Base-by-base conservation (phyloP, 768 basidiomycete species). In the Suillus fuscotomentosus region DNA sequence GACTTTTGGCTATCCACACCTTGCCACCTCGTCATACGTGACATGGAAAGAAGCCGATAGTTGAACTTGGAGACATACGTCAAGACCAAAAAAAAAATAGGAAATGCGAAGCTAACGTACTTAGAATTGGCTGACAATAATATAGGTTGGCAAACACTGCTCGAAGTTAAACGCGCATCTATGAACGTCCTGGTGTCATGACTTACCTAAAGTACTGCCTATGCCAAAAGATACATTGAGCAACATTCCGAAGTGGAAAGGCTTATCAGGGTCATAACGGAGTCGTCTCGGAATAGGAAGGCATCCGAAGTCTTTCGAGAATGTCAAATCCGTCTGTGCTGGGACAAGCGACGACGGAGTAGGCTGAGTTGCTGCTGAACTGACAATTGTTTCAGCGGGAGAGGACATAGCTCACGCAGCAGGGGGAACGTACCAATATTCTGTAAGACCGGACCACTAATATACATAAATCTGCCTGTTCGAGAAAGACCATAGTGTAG, bases 121-220 rank as follows among this genome's bases (percentile, higher is more conserved):
- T 90, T 11, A 94, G 77, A 65, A 94, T 76, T 9, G 92, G 92
- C 75, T 92, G 91, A 66, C 88, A 90, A 65, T 94, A 95, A 71
- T 93, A 94, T 57, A 95, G 76, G 72, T 94, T 94, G 34, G 86
- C 83, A 36, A 86, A 86, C 54, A 68, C 76, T 76, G 53, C 10
- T 36, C 61, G n/a, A 45, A 11, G 20, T 42, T 20, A n/a, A 22
- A 60, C 15, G 59, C 1, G 17, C 11, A 61, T 56, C 15, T 53
- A 51, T 53, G 39, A 15, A 39, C 22, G 65, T 14, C 22, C 34
- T 63, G 55, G 24, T 50, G 51, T 22, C 5, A 60, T 67, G 47
- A 36, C 80, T 70, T 63, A 79, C 80, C 73, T 70, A 84, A 79
- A 22, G 85, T 84, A 50, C 82, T 80, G 10, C 80, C 77, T 11